Evolutionary conservation across 371 early-diverging fungal species (phyloP).

Genomic region (Lichtheimia corymbifera): DNA sequence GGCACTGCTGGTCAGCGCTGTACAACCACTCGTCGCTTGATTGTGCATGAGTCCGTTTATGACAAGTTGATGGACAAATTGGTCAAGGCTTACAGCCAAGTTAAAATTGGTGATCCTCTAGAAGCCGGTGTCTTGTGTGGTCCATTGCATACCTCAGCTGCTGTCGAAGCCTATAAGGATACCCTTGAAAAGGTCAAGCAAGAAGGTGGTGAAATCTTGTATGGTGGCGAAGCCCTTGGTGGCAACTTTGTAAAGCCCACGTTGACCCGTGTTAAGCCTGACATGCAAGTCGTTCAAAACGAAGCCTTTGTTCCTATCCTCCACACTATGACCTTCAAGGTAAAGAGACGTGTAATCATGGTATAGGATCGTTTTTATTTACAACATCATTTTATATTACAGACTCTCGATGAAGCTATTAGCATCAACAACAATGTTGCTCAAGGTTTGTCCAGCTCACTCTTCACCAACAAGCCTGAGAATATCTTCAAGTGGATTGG

Average conservation of each 20-base stretch:
- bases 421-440: slow-evolving; percentile 86
- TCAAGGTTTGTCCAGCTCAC: slow-evolving; percentile 89
- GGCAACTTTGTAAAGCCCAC: slow-evolving; percentile 97
- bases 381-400: background rate
- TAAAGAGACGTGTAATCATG: slow-evolving; percentile 11
- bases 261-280: slow-evolving; percentile 78
- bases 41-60: slow-evolving; percentile 91
- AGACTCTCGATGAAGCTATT: slow-evolving; percentile 87
- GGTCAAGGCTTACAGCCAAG: slow-evolving; percentile 84
- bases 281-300: slow-evolving; percentile 83
- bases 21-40: slow-evolving; percentile 92
- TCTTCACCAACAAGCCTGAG: slow-evolving; percentile 84
- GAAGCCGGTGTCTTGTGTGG: slow-evolving; percentile 87
- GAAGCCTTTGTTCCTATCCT: slow-evolving; percentile 97
- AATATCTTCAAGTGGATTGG: slow-evolving; percentile 95
- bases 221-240: slow-evolving; percentile 79
- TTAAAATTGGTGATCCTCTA: slow-evolving; percentile 91
- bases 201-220: slow-evolving; percentile 88
- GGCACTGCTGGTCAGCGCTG: slow-evolving; percentile 97
- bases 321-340: slow-evolving; percentile 83
- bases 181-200: slow-evolving; percentile 76
- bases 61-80: slow-evolving; percentile 82
- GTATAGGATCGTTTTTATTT: background rate
- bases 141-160: slow-evolving; percentile 87
- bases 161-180: slow-evolving; percentile 76